Evolutionary conservation across 2,329 filamentous ascomycete species (phyloP).

Genomic region (Epichloe gansuensis): DNA sequence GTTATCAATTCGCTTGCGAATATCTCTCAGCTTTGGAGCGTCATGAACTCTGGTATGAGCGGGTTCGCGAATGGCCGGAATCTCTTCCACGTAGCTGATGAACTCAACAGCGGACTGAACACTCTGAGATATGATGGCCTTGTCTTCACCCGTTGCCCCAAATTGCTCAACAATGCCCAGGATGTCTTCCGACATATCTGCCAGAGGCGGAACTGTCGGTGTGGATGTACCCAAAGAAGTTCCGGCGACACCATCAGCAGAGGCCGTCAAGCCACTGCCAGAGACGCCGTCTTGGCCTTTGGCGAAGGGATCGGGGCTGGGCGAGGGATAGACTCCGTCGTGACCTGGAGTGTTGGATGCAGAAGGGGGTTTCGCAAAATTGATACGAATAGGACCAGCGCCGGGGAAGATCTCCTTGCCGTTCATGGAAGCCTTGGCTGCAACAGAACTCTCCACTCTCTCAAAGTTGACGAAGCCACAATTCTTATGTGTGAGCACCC

Average conservation of each 20-base stretch:
- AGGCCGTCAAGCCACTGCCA: slow-evolving; percentile 24
- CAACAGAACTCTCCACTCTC: slow-evolving; percentile 76
- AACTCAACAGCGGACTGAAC: slow-evolving; percentile 69
- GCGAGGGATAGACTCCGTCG: slow-evolving; percentile 77
- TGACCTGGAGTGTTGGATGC: slow-evolving; percentile 80
- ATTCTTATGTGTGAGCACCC: slow-evolving; percentile 96
- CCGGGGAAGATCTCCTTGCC: slow-evolving; percentile 98
- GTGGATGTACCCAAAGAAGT: slow-evolving; percentile 22
- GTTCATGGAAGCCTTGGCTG: slow-evolving; percentile 78
- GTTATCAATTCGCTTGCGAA: slow-evolving; percentile 95
- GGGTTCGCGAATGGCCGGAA: slow-evolving; percentile 79
- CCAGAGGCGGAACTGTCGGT: slow-evolving; percentile 58
- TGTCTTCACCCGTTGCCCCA: slow-evolving; percentile 71
- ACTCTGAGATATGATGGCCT: slow-evolving; percentile 55
- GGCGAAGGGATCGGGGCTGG: slow-evolving; percentile 75
- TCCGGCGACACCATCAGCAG: slow-evolving; percentile 14
- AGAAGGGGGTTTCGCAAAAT: slow-evolving; percentile 92
- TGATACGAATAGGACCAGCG: slow-evolving; percentile 86
- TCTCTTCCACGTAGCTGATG: slow-evolving; percentile 63
- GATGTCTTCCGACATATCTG: slow-evolving; percentile 73
- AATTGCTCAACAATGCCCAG: slow-evolving; percentile 78
- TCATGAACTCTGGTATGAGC: slow-evolving; percentile 84
- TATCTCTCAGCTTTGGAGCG: slow-evolving; percentile 86
- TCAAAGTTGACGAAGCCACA: slow-evolving; percentile 99
- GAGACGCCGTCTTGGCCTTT: slow-evolving; percentile 37